Percentiles rank a stretch among this genome's conserved stretches.
Evolutionary conservation across 2,329 filamentous ascomycete species (phyloP).

Genomic region (Plectosphaerella plurivora): DNA sequence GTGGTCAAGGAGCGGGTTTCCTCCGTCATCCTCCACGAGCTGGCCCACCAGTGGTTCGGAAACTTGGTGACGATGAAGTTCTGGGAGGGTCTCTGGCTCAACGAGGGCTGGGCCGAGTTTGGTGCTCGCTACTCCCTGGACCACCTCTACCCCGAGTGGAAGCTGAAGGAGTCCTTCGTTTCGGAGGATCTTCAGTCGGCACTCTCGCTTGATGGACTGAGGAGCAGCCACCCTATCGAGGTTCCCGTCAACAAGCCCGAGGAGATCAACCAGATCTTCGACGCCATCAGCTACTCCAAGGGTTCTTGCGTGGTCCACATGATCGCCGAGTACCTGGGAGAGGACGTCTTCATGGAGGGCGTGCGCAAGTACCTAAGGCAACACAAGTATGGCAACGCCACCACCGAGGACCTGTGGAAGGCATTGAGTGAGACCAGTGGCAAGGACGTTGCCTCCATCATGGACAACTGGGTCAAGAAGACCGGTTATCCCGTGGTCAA

Average conservation of each 20-base stretch:
- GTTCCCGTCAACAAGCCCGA: constrained; percentile 93
- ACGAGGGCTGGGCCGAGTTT: constrained; percentile 75
- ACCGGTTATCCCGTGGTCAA: constrained; percentile 89
- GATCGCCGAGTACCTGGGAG: constrained; percentile 93
- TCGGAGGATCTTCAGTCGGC: constrained; percentile 88
- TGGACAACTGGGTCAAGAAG: constrained; percentile 96
- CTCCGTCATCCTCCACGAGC: constrained; percentile 92
- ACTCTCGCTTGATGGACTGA: constrained; percentile 79
- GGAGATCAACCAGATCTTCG: constrained; percentile 97
- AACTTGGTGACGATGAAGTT: constrained; percentile 98
- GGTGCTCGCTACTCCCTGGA: constrained; percentile 70
- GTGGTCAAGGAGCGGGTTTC: constrained; percentile 89
- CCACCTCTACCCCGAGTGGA: constrained; percentile 95
- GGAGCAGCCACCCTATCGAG: constrained; percentile 95
- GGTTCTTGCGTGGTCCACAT: constrained; percentile 93
- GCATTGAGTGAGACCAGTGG: constrained; percentile 84
- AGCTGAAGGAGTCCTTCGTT: constrained; percentile 94
- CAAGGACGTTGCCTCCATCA: constrained; percentile 84
- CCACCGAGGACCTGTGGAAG: constrained; percentile 86
- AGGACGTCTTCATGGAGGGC: constrained; percentile 89
- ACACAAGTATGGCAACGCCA: constrained; percentile 93
- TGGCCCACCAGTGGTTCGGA: constrained; percentile 98
- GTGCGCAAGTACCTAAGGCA: constrained; percentile 89
- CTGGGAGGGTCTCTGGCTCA: constrained; percentile 97
- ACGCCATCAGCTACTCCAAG: constrained; percentile 96